phyloP scores from a whole-genome alignment of 768 basidiomycete genomes.

The Boletales sp. region DNA sequence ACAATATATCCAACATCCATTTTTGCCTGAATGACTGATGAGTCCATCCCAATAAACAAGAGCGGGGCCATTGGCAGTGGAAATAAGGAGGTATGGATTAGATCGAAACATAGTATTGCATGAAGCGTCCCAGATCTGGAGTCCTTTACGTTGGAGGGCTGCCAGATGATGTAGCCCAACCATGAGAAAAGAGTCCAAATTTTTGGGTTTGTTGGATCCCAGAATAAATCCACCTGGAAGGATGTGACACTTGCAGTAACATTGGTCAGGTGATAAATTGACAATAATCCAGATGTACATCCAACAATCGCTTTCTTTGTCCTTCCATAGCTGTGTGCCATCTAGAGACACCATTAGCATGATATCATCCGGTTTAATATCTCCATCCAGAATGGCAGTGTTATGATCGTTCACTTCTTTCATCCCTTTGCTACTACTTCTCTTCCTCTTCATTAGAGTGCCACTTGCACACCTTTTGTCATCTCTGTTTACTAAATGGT shows the following conservation, averaged over 20 bases:
- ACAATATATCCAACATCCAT: slow-evolving; percentile 37
- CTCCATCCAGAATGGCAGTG: neutral
- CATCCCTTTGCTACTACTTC: no score
- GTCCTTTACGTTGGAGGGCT: neutral
- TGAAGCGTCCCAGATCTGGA: neutral
- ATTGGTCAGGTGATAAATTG: slow-evolving; percentile 3
- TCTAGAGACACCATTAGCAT: slow-evolving; percentile 37
- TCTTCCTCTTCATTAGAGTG: no score
- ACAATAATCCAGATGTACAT: slow-evolving; percentile 36
- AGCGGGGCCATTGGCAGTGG: slow-evolving; percentile 28
- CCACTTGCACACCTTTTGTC: no score
- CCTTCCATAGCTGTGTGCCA: slow-evolving; percentile 37
- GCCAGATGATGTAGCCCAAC: slow-evolving; percentile 2
- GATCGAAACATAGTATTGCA: neutral
- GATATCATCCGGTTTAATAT: slow-evolving; percentile 22
- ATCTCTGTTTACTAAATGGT: no score
- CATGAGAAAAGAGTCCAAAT: slow-evolving; percentile 1
- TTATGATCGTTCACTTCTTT: no score
- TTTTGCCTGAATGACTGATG: slow-evolving; percentile 31
- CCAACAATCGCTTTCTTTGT: slow-evolving; percentile 19
- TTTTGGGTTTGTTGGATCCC: neutral
- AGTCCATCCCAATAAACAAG: slow-evolving; percentile 30
- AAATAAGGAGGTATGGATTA: slow-evolving; percentile 3
- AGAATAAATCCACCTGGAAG: slow-evolving; percentile 1
- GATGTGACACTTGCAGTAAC: slow-evolving; percentile 3